Base-by-base conservation (phyloP, 2,329 filamentous ascomycete species). In the Chaetomium sp. region DNA sequence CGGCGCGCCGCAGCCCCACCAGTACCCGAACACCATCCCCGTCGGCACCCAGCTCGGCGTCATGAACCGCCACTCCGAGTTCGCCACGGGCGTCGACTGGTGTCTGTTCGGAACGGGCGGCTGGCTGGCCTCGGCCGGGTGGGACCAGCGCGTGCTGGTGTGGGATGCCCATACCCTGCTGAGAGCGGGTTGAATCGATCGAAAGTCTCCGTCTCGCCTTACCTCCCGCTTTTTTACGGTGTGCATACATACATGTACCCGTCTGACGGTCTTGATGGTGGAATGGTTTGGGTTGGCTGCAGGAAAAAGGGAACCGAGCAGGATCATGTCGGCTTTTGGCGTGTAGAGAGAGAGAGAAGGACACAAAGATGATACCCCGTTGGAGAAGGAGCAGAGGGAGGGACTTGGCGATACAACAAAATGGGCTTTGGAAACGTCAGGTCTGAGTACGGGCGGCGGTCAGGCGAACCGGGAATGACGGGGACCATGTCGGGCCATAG, bases 1-100 rank as follows among this genome's bases (percentile, higher is more conserved):
- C 2, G 75, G 76, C 4, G 76, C 25, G 10, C 25, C 4, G 45
- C 57, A 25, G 12, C 55, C 72, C 68, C 79, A 74, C 55, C 76
- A 75, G 54, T 49, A 27, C 70, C 57, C 58, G 60, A 70, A 12
- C 74, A 55, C 78, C 0, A 76, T 80, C 1, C 76, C 81, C 9
- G 79, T 87, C 49, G 92, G 91, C 1, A 80, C 83, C 27, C 89
- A 97, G 77, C 79, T 97, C 71, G 93, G 93, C 3, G 79, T 92
- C 47, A 97, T 99, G 93, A 93, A 91, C 64, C 81, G 87, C 21
- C 95, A 99, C 76, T 97, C 94, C 0, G 95, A 99, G 79, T 99
- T 99, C 73, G 93, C 90, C 10, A 97, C 93, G 3, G 95, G 95
- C 8, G 91, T 98, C 0, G 95, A 99, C 76, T 99, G 96, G 95